phyloP scores from a whole-genome alignment of 1,139 yeast species.

The Lizanozyma gosingica region DNA sequence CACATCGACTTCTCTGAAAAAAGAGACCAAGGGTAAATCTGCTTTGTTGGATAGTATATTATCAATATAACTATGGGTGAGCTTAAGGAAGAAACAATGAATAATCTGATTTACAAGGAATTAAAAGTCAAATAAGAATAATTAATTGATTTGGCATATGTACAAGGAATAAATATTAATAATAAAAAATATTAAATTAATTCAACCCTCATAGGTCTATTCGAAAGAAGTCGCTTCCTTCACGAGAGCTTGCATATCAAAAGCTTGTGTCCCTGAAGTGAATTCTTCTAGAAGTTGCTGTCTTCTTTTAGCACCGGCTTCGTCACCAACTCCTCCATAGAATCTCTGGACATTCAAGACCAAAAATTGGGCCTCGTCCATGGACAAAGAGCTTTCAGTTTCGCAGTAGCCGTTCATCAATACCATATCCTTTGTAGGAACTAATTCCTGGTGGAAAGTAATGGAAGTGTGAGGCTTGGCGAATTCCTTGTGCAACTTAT shows the following conservation, averaged over 20 bases:
- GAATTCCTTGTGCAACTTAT: constrained; percentile 80
- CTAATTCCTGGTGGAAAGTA: constrained; percentile 76
- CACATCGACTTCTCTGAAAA: no score
- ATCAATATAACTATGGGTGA: background rate
- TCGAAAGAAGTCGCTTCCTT: constrained; percentile 69
- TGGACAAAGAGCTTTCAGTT: constrained; percentile 50
- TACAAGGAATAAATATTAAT: no score
- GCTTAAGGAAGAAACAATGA: no score
- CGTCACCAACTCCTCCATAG: constrained; percentile 59
- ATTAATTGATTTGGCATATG: no score
- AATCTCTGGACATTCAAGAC: constrained; percentile 80
- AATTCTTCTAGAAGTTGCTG: constrained; percentile 53
- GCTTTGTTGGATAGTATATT: background rate
- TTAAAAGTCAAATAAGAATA: no score
- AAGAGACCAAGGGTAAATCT: background rate
- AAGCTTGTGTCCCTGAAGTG: constrained; percentile 56
- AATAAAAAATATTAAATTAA: no score
- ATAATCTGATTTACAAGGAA: no score
- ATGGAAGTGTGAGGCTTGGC: constrained; percentile 94
- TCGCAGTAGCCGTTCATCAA: constrained; percentile 87
- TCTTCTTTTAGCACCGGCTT: constrained; percentile 38
- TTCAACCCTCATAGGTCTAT: no score
- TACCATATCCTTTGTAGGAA: constrained; percentile 52
- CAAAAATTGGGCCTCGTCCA: constrained; percentile 72
- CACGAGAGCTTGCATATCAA: constrained; percentile 59